Evolutionary conservation across 2,329 filamentous ascomycete species (phyloP), one percentile per base, ranked within the genome.

Genomic region (Aspergillus sp.): DNA sequence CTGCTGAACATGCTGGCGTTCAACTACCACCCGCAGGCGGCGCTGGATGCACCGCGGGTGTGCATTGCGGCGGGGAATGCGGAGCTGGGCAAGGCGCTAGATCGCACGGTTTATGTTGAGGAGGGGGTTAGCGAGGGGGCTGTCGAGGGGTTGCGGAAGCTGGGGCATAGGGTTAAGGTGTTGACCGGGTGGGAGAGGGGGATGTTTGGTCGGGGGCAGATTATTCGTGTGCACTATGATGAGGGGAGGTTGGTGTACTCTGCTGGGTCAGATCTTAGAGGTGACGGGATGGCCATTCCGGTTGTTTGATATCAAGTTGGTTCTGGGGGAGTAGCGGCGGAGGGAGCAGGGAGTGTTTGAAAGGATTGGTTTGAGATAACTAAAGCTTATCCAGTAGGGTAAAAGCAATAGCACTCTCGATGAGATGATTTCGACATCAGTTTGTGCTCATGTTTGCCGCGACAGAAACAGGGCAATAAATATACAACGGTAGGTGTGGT

Each of bases 1-100:
- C 80, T 99, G 9, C 82, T 98, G 2, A 96, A 96, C 67, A 93
- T 96, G 85, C 79, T 96, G 0, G 87, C 93, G 0, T 96, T 93
- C 69, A 87, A 88, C 1, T 83, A 92, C 57, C 90, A 89, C 65
- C 93, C 93, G 0, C 95, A 99, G 77, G 88, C 92, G 62, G 93
- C 94, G 3, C 84, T 98, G 0, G 95, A 99, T 73, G 90, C 94
- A 3, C 94, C 95, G 17, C 84, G 95, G n/a, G 85, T 98, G 66
- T 97, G 93, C 70, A 91, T 98, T 62, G 90, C 90, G 1, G 87
- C 91, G 0, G 89, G 88, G 0, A 89, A 89, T 82, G 86, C 89
- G 0, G 84, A 88, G 52, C 77, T 81, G 30, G 84, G 85, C 6
- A 82, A 84, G 55, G 83, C 83, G 25, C 77, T 84, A 15, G 87